Evolutionary conservation across 768 basidiomycete genomes (phyloP).

Genomic region (Boletales sp.): DNA sequence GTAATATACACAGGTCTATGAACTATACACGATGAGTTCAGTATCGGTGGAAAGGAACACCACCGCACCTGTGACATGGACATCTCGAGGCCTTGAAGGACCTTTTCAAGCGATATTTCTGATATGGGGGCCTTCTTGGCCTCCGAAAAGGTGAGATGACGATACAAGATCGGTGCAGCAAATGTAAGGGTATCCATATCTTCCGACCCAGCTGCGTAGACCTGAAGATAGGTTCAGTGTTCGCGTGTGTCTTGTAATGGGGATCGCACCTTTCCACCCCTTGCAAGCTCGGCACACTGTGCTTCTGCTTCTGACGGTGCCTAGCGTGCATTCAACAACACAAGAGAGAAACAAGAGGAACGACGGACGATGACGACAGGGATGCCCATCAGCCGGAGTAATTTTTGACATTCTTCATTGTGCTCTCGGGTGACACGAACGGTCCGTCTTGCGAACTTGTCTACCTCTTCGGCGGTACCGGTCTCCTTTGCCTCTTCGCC

Average conservation of each 20-base stretch:
- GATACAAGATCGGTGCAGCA: constrained; percentile 83
- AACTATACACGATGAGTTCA: constrained; percentile 52
- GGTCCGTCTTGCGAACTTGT: constrained; percentile 82
- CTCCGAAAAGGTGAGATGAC: constrained; percentile 97
- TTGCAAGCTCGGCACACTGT: constrained; percentile 97
- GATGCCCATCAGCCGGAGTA: constrained; percentile 94
- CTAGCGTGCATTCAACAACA: constrained; percentile 38
- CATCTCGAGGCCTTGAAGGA: constrained; percentile 88
- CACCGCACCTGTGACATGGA: constrained; percentile 74
- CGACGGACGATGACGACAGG: constrained; percentile 82
- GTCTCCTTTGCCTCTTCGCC: constrained; percentile 97
- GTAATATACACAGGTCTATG: constrained; percentile 91
- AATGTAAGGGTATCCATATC: constrained; percentile 99
- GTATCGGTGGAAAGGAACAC: background rate
- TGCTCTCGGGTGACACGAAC: constrained; percentile 95
- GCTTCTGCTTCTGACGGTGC: constrained; percentile 99
- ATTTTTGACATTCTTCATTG: constrained; percentile 88
- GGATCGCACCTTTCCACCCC: constrained; percentile 78
- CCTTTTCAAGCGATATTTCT: constrained; percentile 81
- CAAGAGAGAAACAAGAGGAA: background rate
- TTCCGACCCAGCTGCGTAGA: constrained; percentile 96
- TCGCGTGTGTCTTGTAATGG: background rate
- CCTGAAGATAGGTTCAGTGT: constrained; percentile 41
- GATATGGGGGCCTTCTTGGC: constrained; percentile 96
- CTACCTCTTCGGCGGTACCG: constrained; percentile 90